Percentiles rank a stretch among this genome's conserved stretches.
phyloP scores from a whole-genome alignment of 768 basidiomycete species.

The Clavaria fumosa region DNA sequence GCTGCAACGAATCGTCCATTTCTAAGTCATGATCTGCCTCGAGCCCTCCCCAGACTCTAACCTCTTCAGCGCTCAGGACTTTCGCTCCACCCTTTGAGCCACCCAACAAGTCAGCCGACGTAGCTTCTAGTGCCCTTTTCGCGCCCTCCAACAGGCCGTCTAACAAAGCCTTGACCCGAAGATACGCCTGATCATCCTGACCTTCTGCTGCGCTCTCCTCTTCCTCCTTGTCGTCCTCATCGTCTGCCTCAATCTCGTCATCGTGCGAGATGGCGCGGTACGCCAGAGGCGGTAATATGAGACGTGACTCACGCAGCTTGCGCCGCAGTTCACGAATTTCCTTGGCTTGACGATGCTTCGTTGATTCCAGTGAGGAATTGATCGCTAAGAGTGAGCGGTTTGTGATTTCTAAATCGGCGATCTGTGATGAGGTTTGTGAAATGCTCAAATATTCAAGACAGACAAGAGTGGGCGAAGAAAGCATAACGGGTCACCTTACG shows the following conservation, averaged over 20 bases:
- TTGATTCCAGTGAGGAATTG: constrained; percentile 67
- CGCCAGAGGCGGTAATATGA: constrained; percentile 55
- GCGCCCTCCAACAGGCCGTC: constrained; percentile 47
- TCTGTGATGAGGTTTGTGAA: constrained; percentile 28
- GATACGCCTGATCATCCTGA: constrained; percentile 40
- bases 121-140: constrained; percentile 43
- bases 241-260: constrained; percentile 33
- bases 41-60: constrained; percentile 46
- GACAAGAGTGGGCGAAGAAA: neutral
- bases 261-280: constrained; percentile 37
- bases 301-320: constrained; percentile 66
- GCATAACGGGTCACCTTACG: constrained; percentile 43
- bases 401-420: constrained; percentile 84
- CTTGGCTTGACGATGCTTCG: constrained; percentile 63
- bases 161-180: constrained; percentile 46
- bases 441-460: constrained; percentile 1
- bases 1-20: constrained; percentile 15
- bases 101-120: constrained; percentile 34
- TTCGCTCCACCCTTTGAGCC: constrained; percentile 35
- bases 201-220: constrained; percentile 24
- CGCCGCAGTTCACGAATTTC: constrained; percentile 79
- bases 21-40: too few species aligned
- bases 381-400: constrained; percentile 76
- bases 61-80: constrained; percentile 61
- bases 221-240: constrained; percentile 30